Conservation (phyloP, 768 basidiomycete species). For the Mrakia gelida region DNA sequence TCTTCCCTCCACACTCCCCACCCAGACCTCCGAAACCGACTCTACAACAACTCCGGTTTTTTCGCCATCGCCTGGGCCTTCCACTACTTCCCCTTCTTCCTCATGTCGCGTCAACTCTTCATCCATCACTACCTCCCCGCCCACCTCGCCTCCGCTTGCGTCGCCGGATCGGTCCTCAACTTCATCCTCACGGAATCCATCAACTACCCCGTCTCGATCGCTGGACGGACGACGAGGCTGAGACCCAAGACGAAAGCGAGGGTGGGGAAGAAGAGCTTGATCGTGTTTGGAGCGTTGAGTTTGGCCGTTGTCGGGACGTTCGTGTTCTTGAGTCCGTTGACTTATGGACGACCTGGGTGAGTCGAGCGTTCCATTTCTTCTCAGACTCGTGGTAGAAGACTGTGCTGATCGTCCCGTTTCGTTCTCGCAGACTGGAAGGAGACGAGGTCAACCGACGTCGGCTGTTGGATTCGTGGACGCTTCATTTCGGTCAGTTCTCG, state of each 20-base stretch:
- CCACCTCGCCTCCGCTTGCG: constrained; percentile 83
- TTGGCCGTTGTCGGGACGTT: constrained; percentile 53
- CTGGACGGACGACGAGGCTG: constrained; percentile 62
- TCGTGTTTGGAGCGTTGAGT: constrained; percentile 59
- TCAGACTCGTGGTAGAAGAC: too few species aligned
- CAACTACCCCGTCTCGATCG: constrained; percentile 79
- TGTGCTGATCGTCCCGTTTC: too few species aligned
- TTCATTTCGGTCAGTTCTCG: constrained; percentile 10
- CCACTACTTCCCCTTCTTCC: constrained; percentile 95
- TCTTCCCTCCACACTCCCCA: neutral
- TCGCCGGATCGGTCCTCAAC: constrained; percentile 86
- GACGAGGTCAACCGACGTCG: constrained; percentile 17
- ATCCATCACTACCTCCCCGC: constrained; percentile 97
- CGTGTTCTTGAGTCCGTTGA: constrained; percentile 76
- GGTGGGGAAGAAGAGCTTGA: constrained; percentile 54
- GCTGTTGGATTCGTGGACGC: constrained; percentile 15
- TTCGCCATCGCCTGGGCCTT: constrained; percentile 91
- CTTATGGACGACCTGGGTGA: constrained; percentile 59
- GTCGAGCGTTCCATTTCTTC: neutral
- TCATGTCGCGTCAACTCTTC: constrained; percentile 95
- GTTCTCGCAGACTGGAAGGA: constrained; percentile 7
- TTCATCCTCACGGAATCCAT: constrained; percentile 84
- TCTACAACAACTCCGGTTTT: constrained; percentile 94
- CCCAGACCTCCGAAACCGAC: constrained; percentile 80
- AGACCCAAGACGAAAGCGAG: constrained; percentile 59